Base-by-base conservation (phyloP, 2,329 filamentous ascomycete species). In the Sarocladium kiliense region DNA sequence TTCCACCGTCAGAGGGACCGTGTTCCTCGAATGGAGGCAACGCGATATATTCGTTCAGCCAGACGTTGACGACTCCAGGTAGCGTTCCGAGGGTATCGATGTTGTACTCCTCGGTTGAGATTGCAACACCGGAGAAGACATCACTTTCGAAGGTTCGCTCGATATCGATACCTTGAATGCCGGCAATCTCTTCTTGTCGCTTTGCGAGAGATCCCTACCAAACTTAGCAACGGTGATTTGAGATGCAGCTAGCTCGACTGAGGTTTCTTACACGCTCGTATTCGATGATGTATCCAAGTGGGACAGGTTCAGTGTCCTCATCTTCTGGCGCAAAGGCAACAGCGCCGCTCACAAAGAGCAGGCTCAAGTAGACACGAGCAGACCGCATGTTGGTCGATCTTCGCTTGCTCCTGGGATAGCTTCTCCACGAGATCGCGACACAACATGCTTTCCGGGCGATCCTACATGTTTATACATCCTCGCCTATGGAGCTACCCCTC, bases 91-190 rank as follows among this genome's bases (percentile, higher is more conserved):
- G 55, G 18, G 41, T 54, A 39, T 65, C 61, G 36, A 62, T 23
- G 45, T 57, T 59, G n/a, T 55, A 53, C 7, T 37, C 54, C 2
- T 58, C 45, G 1, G 55, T 58, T 58, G 61, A 59, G 49, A 65
- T 55, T 34, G 58, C 62, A n/a, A 60, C 60, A 5, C 62, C 63
- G 19, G 55, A 60, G 49, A 65, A 65, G 49, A 65, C 39, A n/a
- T 58, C 53, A 36, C 56, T 58, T 21, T 59, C 54, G 41, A 58
- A 59, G 25, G 58, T 54, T 32, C 53, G 50, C 32, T 56, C 30
- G 19, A 58, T 54, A 50, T 50, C 42, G 41, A 59, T 57, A 18
- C 37, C 56, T 19, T 32, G 27, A 19, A 34, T 53, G 55, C 56
- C 55, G 56, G 56, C 5, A 19, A 49, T 49, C 14, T 49, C 44